Conservation (phyloP, 2,329 filamentous ascomycete genomes). For the Epichloe uncinata region DNA sequence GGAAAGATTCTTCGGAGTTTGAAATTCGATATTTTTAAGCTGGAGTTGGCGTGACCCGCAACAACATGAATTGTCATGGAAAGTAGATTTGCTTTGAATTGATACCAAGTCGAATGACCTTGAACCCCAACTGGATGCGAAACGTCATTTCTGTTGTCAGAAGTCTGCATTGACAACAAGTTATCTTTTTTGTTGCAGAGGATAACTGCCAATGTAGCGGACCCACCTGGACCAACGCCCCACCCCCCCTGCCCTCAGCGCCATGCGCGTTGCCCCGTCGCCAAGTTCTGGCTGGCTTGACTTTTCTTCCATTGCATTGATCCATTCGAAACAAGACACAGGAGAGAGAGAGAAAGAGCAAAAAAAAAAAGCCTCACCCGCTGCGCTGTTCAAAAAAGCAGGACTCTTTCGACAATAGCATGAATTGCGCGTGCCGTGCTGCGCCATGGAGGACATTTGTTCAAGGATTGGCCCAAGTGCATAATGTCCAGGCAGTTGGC, state of each 20-base stretch:
- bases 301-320: not conserved
- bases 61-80: not conserved
- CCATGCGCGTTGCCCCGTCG: not conserved
- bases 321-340: not conserved
- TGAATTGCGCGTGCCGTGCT: conserved; percentile 36
- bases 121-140: not conserved
- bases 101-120: not conserved
- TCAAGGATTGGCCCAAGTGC: conserved; percentile 29
- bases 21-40: not conserved
- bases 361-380: not conserved
- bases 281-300: not conserved
- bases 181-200: not conserved
- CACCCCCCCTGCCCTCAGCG: not conserved
- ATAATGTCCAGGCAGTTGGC: conserved; percentile 16
- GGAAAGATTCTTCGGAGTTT: not conserved
- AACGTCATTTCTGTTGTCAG: too few relatives aligned
- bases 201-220: not conserved
- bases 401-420: conserved; percentile 10
- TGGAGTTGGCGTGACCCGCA: not conserved
- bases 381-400: not conserved
- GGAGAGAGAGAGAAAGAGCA: not conserved
- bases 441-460: conserved; percentile 34
- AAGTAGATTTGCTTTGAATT: not conserved
- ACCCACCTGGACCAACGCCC: not conserved
- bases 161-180: too few relatives aligned